Base-by-base conservation (phyloP, 1,139 yeast genomes). In the Sugiyamaella xylanicola region DNA sequence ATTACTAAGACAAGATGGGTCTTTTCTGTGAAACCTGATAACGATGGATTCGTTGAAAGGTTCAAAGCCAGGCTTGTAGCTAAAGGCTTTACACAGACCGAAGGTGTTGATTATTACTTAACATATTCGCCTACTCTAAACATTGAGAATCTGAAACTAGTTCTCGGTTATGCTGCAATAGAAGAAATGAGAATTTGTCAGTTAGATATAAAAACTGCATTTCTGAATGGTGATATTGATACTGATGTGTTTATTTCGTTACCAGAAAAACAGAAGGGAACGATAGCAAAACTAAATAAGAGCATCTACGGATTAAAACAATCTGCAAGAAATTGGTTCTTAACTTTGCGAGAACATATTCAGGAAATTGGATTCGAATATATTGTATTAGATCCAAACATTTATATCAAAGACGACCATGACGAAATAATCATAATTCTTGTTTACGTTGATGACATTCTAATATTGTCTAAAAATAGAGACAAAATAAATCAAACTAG, bases 281-380 rank as follows among this genome's bases (percentile, higher is more conserved):
- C 44, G 40, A 63, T 64, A 5, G 59, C 60, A 27, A 53, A 49
- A n/a, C 54, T 66, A 2, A 54, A 54, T 16, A 63, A 63, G 51
- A 51, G 58, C 40, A 41, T 65, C 1, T 65, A 65, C 54, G 67
- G 69, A 0, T 43, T 64, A 5, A 58, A 61, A 39, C 69, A 65
- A 47, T 64, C 68, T 15, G 65, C 69, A 2, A 35, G 54, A 13
- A 59, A 61, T 42, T 65, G 68, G 64, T 60, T 61, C 47, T 47
- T 41, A 2, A 43, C 20, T 11, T 27, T 43, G 19, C 20, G 22
- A 15, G 36, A 43, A 7, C 20, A 15, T 5, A 21, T 43, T 7
- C 7, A 7, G 19, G n/a, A n/a, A 7, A 7, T n/a, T 7, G 40
- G 40, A 7, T 36, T 36, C 19, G 17, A 36, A 16, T n/a, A 16